Evolutionary conservation across 179 eudicot genomes (phyloP), one percentile per base, ranked within the genome.

Genomic region (Silene vulgaris): DNA sequence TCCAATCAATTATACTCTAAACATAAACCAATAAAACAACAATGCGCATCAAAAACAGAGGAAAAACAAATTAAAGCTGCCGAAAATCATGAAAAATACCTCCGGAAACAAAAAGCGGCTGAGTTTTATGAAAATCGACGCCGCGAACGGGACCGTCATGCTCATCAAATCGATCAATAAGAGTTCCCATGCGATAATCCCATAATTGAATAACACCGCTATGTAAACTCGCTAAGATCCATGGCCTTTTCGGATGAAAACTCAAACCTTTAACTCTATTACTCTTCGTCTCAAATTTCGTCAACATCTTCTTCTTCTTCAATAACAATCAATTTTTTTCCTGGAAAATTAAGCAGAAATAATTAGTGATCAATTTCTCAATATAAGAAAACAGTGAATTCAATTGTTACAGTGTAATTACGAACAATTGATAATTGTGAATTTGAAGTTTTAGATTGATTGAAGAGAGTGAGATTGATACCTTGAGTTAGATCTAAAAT

Each of bases 91-190:
- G 40, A 19, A 28, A 6, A 45, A 26, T 61, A 81, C 84, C 84
- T 77, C 84, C 84, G 3, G 93, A 89, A 2, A 91, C 96, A 40
- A 91, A 84, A 60, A 90, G 90, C 30, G 92, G 92, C 80, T 90
- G 92, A 21, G 92, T 82, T 37, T 87, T 82, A 74, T 90, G 96
- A 35, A 90, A 90, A 77, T 90, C 87, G 8, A 90, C 89, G 28
- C 88, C 95, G 8, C 95, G 89, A 79, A 90, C 95, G 12, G 95
- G 96, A 8, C 96, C 96, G 72, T 90, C 96, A 19, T 90, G 96
- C 76, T 88, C 96, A 52, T 90, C 96, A 17, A 90, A 90, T 1
- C 89, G 87, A 80, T 90, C 96, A 56, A 90, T 90, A 35, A 90
- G 89, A 30, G 96, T 90, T 20, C 96, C 96, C 90, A 90, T 88